Percentiles rank a stretch among this genome's conserved stretches.
Evolutionary conservation across 306 rosid genomes (phyloP).

Genomic region (Senna tora): DNA sequence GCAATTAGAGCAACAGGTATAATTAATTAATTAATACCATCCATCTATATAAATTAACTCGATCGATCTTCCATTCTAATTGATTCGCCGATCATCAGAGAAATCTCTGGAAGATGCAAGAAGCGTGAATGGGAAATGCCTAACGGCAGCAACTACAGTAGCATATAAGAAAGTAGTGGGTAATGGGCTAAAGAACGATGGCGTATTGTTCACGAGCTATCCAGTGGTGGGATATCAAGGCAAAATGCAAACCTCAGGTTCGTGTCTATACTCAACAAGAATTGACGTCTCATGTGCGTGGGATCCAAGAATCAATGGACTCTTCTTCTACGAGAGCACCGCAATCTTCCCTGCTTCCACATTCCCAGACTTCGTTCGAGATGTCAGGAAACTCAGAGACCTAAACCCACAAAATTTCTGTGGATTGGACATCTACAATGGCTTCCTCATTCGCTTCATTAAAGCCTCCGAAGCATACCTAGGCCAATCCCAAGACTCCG

Average conservation of each 20-base stretch:
- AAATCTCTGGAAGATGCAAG: conserved; percentile 43
- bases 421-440: conserved; percentile 70
- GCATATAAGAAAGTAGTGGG: conserved; percentile 55
- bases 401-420: conserved; percentile 55
- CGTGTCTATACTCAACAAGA: conserved; percentile 59
- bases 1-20: conserved; percentile 66
- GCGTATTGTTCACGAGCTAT: conserved; percentile 60
- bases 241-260: conserved; percentile 80
- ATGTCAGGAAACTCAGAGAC: conserved; percentile 63
- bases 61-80: too few species aligned
- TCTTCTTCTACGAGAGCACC: conserved; percentile 69
- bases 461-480: conserved; percentile 63
- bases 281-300: conserved; percentile 59
- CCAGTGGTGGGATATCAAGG: conserved; percentile 75
- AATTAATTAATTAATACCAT: too few species aligned
- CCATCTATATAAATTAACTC: too few species aligned
- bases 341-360: conserved; percentile 60
- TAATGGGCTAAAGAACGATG: conserved; percentile 68
- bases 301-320: conserved; percentile 82
- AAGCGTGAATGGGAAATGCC: conserved; percentile 58
- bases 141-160: conserved; percentile 48
- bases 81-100: too few species aligned
- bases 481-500: conserved; percentile 74
- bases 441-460: conserved; percentile 64
- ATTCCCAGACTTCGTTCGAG: conserved; percentile 52